A percentile compares a stretch with the other conserved stretches of the same genome.
Evolutionary conservation across 2,329 filamentous ascomycete species (phyloP).

Genomic region (Botryotinia calthae): DNA sequence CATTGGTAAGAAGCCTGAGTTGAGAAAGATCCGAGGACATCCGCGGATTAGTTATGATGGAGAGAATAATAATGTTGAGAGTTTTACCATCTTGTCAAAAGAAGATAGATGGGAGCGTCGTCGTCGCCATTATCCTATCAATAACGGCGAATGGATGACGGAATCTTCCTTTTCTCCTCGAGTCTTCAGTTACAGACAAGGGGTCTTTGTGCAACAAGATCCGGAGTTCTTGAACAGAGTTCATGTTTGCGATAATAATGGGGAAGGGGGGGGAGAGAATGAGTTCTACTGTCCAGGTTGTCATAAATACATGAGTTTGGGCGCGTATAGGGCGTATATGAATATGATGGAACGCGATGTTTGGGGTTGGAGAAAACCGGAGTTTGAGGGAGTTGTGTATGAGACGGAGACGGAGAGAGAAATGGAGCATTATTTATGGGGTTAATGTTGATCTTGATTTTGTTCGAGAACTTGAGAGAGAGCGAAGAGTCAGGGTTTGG

Average conservation of each 20-base stretch:
- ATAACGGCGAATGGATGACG: constrained; percentile 2
- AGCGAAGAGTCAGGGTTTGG: background rate
- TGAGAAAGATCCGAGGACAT: background rate
- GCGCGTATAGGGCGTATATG: background rate
- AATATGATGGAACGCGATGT: constrained; percentile 10
- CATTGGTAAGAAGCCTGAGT: background rate
- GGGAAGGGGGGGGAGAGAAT: background rate
- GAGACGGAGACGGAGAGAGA: background rate
- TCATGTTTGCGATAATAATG: background rate
- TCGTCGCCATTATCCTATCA: background rate
- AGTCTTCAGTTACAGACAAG: constrained; percentile 1
- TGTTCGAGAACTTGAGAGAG: background rate
- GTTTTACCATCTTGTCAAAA: background rate
- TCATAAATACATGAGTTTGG: constrained; percentile 8
- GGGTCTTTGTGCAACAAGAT: background rate
- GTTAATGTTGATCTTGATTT: background rate
- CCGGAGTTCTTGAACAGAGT: background rate
- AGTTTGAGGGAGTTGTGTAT: constrained; percentile 6
- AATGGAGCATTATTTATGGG: background rate
- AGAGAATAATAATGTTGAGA: background rate
- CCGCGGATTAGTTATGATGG: background rate
- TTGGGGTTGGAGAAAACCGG: background rate
- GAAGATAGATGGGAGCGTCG: constrained; percentile 3
- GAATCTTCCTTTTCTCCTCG: background rate
- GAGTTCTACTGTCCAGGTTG: constrained; percentile 13